Evolutionary conservation across 192 early-diverging fungal species (phyloP).

Genomic region (Kappamyces sp.): DNA sequence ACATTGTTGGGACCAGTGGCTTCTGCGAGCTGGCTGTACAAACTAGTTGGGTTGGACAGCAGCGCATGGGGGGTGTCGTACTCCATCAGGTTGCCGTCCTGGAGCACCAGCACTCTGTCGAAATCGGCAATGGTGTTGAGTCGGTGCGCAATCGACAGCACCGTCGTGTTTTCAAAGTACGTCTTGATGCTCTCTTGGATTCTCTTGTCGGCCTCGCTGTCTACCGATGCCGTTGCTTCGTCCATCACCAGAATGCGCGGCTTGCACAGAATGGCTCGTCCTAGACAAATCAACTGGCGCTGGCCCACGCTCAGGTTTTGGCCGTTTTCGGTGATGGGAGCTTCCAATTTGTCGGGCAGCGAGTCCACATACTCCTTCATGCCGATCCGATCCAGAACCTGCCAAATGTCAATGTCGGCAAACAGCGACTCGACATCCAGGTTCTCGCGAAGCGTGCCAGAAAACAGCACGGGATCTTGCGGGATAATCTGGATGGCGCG

Average conservation of each 20-base stretch:
- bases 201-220: constrained; percentile 15
- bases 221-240: constrained; percentile 26
- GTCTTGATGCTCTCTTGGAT: constrained; percentile 22
- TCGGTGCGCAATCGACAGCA: constrained; percentile 70
- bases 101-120: constrained; percentile 66
- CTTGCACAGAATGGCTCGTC: constrained; percentile 49
- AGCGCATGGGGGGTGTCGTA: constrained; percentile 45
- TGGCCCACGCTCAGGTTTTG: constrained; percentile 72
- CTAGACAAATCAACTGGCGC: constrained; percentile 51
- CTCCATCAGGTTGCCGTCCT: constrained; percentile 64
- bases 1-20: constrained; percentile 6
- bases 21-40: background rate
- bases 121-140: constrained; percentile 56
- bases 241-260: constrained; percentile 46
- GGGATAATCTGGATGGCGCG: constrained; percentile 22
- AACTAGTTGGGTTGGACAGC: background rate
- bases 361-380: constrained; percentile 59
- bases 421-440: constrained; percentile 55
- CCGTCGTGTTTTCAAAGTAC: constrained; percentile 39
- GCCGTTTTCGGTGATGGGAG: constrained; percentile 56
- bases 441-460: constrained; percentile 37
- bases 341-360: constrained; percentile 58
- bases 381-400: constrained; percentile 52
- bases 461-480: constrained; percentile 19
- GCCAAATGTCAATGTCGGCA: constrained; percentile 66